phyloP scores from a whole-genome alignment of 495 filamentous ascomycete species.

The Choiromyces venosus region DNA sequence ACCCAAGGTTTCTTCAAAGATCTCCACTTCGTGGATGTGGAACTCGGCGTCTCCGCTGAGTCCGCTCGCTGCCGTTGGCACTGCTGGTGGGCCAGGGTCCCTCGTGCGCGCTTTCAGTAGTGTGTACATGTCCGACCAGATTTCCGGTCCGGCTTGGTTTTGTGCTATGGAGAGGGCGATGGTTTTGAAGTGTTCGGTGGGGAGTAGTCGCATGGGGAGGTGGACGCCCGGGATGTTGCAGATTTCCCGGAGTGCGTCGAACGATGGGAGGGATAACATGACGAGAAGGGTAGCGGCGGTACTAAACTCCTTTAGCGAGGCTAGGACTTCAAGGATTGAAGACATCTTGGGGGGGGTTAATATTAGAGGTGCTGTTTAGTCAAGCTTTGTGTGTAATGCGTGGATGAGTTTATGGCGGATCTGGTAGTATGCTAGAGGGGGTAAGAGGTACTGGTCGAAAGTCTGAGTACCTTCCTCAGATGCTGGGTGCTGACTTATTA shows the following conservation, averaged over 20 bases:
- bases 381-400: not conserved
- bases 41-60: not conserved
- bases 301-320: not conserved
- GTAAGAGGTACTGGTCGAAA: not conserved
- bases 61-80: not conserved
- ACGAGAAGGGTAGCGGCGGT: not conserved
- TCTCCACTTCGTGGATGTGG: not conserved
- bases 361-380: not conserved
- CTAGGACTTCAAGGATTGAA: too few species aligned
- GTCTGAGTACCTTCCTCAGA: not conserved
- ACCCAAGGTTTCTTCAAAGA: not conserved
- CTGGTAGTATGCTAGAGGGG: not conserved
- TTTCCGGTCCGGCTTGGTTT: not conserved
- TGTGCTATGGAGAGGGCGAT: not conserved
- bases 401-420: not conserved
- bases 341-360: not conserved
- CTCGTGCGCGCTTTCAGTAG: not conserved
- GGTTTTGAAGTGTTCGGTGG: not conserved
- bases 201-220: not conserved
- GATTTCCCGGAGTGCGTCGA: not conserved
- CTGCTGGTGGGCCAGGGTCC: not conserved
- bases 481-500: not conserved
- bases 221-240: not conserved
- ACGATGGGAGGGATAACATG: not conserved
- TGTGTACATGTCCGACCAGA: not conserved